A percentile compares a stretch with the other conserved stretches of the same genome.
phyloP scores from a whole-genome alignment of 1,284 basidiomycete genomes.

The Marasmius sp. region DNA sequence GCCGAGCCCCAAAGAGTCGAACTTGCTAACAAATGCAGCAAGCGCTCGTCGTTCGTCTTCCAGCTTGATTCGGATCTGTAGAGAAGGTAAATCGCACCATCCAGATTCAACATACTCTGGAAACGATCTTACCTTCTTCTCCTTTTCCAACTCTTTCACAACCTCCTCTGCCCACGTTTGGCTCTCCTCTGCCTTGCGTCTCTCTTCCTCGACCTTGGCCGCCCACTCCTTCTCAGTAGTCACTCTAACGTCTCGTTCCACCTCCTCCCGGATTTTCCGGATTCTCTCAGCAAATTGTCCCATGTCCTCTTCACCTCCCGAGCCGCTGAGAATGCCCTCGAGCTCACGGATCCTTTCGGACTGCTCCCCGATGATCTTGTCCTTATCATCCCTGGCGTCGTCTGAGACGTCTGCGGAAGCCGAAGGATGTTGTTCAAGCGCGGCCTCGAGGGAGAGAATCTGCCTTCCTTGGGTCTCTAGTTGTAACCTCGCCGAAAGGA shows the following conservation, averaged over 20 bases:
- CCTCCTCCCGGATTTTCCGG: conserved; percentile 52
- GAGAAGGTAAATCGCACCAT: neutral
- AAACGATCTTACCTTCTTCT: conserved; percentile 50
- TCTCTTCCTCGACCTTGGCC: conserved; percentile 60
- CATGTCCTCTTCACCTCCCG: conserved; percentile 62
- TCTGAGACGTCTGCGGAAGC: conserved; percentile 48
- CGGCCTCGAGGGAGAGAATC: conserved; percentile 77
- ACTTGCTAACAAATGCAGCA: conserved; percentile 73
- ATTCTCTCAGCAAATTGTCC: conserved; percentile 42
- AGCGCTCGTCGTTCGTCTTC: conserved; percentile 76
- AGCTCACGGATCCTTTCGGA: conserved; percentile 68
- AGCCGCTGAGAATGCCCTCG: conserved; percentile 41
- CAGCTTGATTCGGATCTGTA: conserved; percentile 48
- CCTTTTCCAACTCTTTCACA: conserved; percentile 70
- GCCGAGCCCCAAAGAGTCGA: conserved; percentile 65
- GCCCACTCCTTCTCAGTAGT: conserved; percentile 82
- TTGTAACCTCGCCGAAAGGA: conserved; percentile 72
- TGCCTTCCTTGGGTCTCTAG: conserved; percentile 78
- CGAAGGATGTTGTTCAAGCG: conserved; percentile 57
- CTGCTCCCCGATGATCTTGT: conserved; percentile 67
- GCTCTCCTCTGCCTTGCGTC: conserved; percentile 60
- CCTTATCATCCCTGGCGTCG: conserved; percentile 52
- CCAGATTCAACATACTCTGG: neutral
- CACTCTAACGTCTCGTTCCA: conserved; percentile 69
- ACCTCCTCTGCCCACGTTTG: conserved; percentile 72